Conservation (phyloP, 306 rosid species). For the Prunus padus region DNA sequence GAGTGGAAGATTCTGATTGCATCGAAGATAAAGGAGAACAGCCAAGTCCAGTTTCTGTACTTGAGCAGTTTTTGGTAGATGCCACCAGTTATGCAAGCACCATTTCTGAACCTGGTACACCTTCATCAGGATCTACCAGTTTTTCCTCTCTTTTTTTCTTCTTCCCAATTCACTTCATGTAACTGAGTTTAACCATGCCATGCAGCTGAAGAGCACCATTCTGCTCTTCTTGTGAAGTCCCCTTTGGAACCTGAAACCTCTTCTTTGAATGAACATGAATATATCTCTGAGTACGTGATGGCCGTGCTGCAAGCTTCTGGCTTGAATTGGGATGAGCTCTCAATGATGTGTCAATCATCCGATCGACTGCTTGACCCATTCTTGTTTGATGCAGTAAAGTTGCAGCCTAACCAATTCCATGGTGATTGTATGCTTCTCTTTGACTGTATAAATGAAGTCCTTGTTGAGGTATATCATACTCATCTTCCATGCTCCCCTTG, state of each 20-base stretch:
- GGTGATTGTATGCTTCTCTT: slow-evolving; percentile 34
- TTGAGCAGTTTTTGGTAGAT: slow-evolving; percentile 32
- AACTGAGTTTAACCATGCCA: slow-evolving; percentile 23
- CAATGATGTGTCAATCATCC: slow-evolving; percentile 31
- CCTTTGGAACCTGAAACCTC: slow-evolving; percentile 20
- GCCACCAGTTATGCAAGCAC: slow-evolving; percentile 25
- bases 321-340: slow-evolving; percentile 50
- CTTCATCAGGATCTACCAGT: neutral
- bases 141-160: no score
- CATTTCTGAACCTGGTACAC: slow-evolving; percentile 39
- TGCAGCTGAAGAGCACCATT: slow-evolving; percentile 45
- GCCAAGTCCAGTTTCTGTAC: slow-evolving; percentile 30
- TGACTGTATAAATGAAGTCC: slow-evolving; percentile 53
- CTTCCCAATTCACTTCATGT: slow-evolving; percentile 14
- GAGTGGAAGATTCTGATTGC: slow-evolving; percentile 26
- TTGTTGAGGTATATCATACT: slow-evolving; percentile 38
- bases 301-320: slow-evolving; percentile 45
- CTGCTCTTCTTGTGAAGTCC: slow-evolving; percentile 28
- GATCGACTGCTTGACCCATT: slow-evolving; percentile 36
- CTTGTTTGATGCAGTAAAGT: slow-evolving; percentile 42
- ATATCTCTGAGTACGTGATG: slow-evolving; percentile 30
- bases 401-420: slow-evolving; percentile 34
- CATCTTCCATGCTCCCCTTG: slow-evolving; percentile 38
- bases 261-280: slow-evolving; percentile 20
- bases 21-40: slow-evolving; percentile 28